A percentile compares a stretch with the other conserved stretches of the same genome.
Conservation (phyloP, 2,329 filamentous ascomycete species). For the Parastagonospora avenae region DNA sequence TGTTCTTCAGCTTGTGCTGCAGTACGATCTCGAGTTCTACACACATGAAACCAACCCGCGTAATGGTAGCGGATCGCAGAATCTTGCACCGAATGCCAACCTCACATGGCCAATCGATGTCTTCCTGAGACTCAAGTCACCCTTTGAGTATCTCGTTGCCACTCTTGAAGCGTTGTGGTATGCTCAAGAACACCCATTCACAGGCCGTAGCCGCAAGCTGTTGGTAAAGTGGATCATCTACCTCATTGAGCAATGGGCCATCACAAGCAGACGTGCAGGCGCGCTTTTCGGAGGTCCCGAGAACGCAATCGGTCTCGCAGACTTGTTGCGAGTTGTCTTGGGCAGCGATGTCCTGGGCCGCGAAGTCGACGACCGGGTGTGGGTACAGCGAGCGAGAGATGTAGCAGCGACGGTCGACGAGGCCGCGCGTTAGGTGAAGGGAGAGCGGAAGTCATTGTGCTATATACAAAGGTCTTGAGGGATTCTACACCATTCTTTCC, state of each 20-base stretch:
- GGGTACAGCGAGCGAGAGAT: constrained; percentile 36
- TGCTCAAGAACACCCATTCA: constrained; percentile 68
- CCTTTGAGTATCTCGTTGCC: constrained; percentile 65
- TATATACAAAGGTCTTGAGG: background rate
- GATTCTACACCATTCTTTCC: constrained; percentile 20
- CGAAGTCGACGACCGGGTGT: constrained; percentile 42
- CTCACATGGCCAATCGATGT: constrained; percentile 68
- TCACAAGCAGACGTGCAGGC: constrained; percentile 59
- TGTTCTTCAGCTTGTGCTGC: constrained; percentile 41
- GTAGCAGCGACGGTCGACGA: constrained; percentile 35
- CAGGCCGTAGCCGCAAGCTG: constrained; percentile 58
- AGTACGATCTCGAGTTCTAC: constrained; percentile 55
- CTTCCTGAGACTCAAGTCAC: constrained; percentile 66
- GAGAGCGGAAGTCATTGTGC: background rate
- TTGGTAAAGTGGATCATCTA: constrained; percentile 68
- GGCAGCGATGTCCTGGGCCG: constrained; percentile 48
- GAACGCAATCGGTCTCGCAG: constrained; percentile 55
- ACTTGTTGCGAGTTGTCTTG: constrained; percentile 49
- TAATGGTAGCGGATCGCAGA: constrained; percentile 4
- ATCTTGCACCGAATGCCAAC: constrained; percentile 25
- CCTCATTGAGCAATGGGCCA: constrained; percentile 65
- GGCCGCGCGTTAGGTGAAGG: constrained; percentile 28
- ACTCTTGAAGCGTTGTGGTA: constrained; percentile 71
- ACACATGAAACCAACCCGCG: constrained; percentile 46
- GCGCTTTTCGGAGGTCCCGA: constrained; percentile 65